Percentiles rank a stretch among this genome's conserved stretches.
Conservation (phyloP, 305 asterid genomes). For the Striga hermonthica region DNA sequence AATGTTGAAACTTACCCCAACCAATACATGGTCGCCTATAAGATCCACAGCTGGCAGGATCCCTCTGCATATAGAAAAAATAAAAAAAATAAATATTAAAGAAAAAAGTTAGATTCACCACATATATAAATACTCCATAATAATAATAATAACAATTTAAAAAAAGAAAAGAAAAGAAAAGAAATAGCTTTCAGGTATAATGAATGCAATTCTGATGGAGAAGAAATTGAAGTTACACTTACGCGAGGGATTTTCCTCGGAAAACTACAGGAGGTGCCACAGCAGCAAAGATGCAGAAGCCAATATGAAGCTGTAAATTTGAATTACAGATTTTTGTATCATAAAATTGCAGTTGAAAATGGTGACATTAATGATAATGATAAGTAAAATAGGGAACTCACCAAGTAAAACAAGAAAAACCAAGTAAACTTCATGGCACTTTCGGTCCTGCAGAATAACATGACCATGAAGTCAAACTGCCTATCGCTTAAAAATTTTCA, state of each 20-base stretch:
- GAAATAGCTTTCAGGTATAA: neutral
- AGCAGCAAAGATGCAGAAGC: conserved; percentile 82
- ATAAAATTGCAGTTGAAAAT: conserved; percentile 7
- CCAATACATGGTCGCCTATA: conserved; percentile 60
- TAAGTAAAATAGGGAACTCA: conserved; percentile 31
- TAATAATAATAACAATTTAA: neutral
- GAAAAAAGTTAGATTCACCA: neutral
- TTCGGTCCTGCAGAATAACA: conserved; percentile 61
- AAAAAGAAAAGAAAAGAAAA: neutral
- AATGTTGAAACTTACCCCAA: conserved; percentile 63
- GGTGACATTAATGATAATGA: conserved; percentile 12
- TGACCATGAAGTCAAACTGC: conserved; percentile 29
- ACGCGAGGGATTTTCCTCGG: conserved; percentile 95
- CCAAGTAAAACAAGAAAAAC: conserved; percentile 89
- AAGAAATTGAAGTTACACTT: conserved; percentile 33
- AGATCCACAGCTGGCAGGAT: conserved; percentile 95
- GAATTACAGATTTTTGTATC: conserved; percentile 19
- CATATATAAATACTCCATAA: neutral
- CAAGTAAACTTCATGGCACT: conserved; percentile 87
- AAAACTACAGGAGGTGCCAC: conserved; percentile 97
- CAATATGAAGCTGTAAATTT: conserved; percentile 74
- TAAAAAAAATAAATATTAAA: neutral
- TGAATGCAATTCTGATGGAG: neutral
- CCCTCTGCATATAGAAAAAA: conserved; percentile 61
- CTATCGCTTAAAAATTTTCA: conserved; percentile 6